Evolutionary conservation across 345 rosid species (phyloP), one percentile per base, ranked within the genome.

Genomic region (Gossypium stocksii): DNA sequence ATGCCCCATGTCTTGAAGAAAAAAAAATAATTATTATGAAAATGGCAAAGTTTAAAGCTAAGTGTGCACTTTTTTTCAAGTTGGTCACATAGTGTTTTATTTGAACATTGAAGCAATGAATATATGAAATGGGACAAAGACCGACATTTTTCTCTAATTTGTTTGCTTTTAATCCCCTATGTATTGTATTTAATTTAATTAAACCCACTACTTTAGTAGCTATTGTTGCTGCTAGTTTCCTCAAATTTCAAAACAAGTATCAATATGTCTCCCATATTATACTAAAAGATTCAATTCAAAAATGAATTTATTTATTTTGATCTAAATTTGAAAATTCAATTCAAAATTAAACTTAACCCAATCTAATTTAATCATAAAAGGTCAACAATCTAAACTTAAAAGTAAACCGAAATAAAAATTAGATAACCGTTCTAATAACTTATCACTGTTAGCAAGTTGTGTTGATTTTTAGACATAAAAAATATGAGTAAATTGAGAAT

Each of bases 21-120:
- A 4, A 34, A 4, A 19, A 43, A 65, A 11, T 29, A 29, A 64
- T 41, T 4, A 25, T 68, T 16, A 48, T 4, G 57, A 15, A 16
- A 68, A 49, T 68, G 58, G 44, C 22, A 34, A 49, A 48, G 72
- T 48, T 68, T 48, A 48, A 68, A 48, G 71, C 25, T 0, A 19
- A 12, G 19, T 22, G 59, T 51, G 23, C 45, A 48, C 73, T 17
- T 69, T 69, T 58, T 25, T 51, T 66, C 23, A 27, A 25, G 23
- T 49, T 46, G 57, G 57, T 27, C 53, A 44, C 70, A 1, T 51
- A 6, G 38, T 34, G n/a, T 69, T 51, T 69, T 15, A 25, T 49
- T 68, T 49, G 59, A 68, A 68, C 27, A 56, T 2, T 8, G 60
- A 57, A 57, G 60, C 44, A 49, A 51, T 69, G 59, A 51, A 69